phyloP scores from a whole-genome alignment of 169 alveolate species.

The Amoebophrya sp. region DNA sequence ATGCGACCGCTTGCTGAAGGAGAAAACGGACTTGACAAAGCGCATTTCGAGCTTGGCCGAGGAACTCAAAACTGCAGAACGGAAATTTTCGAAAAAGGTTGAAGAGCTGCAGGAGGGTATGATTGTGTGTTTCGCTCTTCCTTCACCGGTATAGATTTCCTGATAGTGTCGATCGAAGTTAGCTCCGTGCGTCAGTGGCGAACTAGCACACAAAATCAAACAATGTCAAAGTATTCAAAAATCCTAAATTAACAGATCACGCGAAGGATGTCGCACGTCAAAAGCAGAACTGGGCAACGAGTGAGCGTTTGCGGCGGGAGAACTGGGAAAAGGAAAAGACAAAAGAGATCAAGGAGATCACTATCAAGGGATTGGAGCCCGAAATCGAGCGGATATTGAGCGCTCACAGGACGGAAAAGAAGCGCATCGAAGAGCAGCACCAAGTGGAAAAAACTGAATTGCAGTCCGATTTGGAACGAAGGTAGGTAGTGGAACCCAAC shows the following conservation, averaged over 20 bases:
- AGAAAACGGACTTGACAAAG: background rate
- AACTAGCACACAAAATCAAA: too few relatives aligned
- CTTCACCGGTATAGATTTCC: too few relatives aligned
- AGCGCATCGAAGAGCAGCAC: background rate
- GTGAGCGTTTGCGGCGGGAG: constrained; percentile 16
- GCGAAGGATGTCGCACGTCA: constrained; percentile 5
- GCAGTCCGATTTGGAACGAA: background rate
- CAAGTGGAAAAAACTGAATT: background rate
- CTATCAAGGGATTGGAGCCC: constrained; percentile 29
- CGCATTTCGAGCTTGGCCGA: background rate
- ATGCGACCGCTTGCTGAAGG: constrained; percentile 17
- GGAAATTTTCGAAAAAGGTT: background rate
- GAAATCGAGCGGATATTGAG: constrained; percentile 32
- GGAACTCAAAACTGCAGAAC: background rate
- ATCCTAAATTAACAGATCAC: too few relatives aligned
- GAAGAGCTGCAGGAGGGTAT: background rate
- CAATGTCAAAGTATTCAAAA: too few relatives aligned
- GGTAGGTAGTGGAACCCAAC: too few relatives aligned
- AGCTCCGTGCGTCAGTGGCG: too few relatives aligned
- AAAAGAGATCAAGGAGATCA: constrained; percentile 22
- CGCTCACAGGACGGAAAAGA: constrained; percentile 15
- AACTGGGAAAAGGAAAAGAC: constrained; percentile 29
- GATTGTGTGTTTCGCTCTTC: too few relatives aligned
- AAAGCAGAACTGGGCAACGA: constrained; percentile 29
- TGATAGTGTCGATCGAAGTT: too few relatives aligned